Evolutionary conservation across 139 green algal genomes (phyloP), one percentile per base, ranked within the genome.

Genomic region (Mesostigma viride): DNA sequence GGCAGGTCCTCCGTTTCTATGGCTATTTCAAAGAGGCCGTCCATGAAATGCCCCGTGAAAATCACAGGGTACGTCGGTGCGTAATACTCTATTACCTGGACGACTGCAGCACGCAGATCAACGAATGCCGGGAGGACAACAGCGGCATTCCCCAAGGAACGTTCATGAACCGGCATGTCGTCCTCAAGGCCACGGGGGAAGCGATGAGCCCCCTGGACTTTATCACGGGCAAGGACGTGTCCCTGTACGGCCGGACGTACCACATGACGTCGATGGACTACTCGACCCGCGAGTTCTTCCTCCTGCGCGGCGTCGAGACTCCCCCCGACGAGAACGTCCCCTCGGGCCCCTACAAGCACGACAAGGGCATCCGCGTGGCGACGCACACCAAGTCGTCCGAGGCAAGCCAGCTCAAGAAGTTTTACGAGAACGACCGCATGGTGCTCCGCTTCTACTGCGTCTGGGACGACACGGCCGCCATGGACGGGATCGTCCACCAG

Each of bases 1-100:
- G n/a, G n/a, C n/a, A n/a, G n/a, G 89, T 96, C 6, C 76, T 97
- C 28, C 81, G 91, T 14, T 97, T 91, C 81, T 94, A 81, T 67
- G 89, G 81, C 28, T 95, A 89, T 68, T 96, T 95, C 76, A 85
- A 87, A 58, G 89, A 96, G 73, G 48, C 56, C 0, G 87, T 96
- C 17, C 74, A 73, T 0, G 83, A 95, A 65, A 82, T 67, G 44
- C 78, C 82, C 58, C 80, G 85, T 57, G 87, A 92, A 68, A 85
- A 89, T 53, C 81, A 84, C 69, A 79, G 89, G 35, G 69, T 93
- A 24, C 81, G 90, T 35, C 85, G 85, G 62, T 82, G 92, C 30
- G 73, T 89, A 26, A 68, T 97, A 2, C 85, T 89, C 68, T 89
- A 90, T 70, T 96, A 95, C 75, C 72, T 95, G 3, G 85, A 91